Evolutionary conservation across 23 red algal species (phyloP).

Genomic region (Cyanidioschyzon merolae): DNA sequence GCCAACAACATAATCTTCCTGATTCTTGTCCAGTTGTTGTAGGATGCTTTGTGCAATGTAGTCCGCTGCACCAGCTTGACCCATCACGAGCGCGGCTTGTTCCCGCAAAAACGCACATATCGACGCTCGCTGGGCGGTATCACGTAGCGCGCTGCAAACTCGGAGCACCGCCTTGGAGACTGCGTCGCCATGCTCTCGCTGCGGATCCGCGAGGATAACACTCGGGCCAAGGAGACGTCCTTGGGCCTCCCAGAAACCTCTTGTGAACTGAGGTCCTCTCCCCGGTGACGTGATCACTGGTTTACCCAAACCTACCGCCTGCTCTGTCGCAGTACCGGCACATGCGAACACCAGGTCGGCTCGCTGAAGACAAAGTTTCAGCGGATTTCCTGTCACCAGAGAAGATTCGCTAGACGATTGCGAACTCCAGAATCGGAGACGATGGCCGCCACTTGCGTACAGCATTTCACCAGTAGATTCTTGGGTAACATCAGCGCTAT

Average conservation of each 20-base stretch:
- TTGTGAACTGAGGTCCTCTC: slow-evolving; percentile 20
- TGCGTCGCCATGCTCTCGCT: slow-evolving; percentile 8
- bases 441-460: neutral
- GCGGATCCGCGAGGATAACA: slow-evolving; percentile 1
- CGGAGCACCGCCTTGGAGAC: neutral
- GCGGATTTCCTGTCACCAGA: neutral
- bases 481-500: neutral
- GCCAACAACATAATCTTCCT: too few species aligned
- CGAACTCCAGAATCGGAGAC: neutral
- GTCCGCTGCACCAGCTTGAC: slow-evolving; percentile 7
- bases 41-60: neutral
- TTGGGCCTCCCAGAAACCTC: slow-evolving; percentile 18
- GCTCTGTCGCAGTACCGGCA: slow-evolving; percentile 29
- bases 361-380: neutral
- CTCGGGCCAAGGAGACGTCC: neutral
- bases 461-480: neutral
- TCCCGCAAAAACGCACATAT: neutral
- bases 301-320: slow-evolving; percentile 24
- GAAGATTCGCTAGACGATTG: neutral
- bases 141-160: neutral
- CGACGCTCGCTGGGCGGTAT: neutral
- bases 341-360: slow-evolving; percentile 11
- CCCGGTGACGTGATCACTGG: slow-evolving; percentile 22
- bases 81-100: neutral
- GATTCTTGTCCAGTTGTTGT: neutral